Evolutionary conservation across 2,329 filamentous ascomycete species (phyloP).

Genomic region (Penicillium brevicompactum): DNA sequence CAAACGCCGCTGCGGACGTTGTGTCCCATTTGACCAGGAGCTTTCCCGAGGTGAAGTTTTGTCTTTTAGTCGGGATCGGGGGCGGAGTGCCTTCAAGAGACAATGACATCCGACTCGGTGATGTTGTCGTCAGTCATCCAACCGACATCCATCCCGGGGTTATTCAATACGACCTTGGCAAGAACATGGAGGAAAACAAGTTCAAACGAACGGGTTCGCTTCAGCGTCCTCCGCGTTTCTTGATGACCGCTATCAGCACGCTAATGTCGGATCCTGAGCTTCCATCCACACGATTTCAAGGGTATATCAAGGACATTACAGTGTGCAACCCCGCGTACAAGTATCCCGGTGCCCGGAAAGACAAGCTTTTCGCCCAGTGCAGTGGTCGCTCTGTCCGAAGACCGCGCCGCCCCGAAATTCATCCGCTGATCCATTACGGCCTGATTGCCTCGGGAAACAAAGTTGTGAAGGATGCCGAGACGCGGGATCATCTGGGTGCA

Average conservation of each 20-base stretch:
- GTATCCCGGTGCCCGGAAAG: constrained; percentile 17
- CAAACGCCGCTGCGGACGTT: constrained; percentile 8
- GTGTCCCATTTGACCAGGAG: constrained; percentile 12
- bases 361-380: constrained; percentile 14
- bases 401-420: constrained; percentile 2
- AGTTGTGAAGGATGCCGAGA: constrained; percentile 14
- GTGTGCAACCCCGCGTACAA: constrained; percentile 9
- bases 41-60: constrained; percentile 17
- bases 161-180: constrained; percentile 26
- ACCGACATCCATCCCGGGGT: constrained; percentile 21
- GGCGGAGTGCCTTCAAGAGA: constrained; percentile 21
- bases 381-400: background rate
- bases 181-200: constrained; percentile 11
- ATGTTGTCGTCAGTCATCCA: constrained; percentile 27
- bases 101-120: constrained; percentile 30
- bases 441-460: constrained; percentile 31
- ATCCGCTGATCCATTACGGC: constrained; percentile 28
- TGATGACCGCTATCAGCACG: constrained; percentile 19
- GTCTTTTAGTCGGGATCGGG: constrained; percentile 29
- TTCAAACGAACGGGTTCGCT: constrained; percentile 17
- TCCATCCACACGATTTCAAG: constrained; percentile 13
- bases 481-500: constrained; percentile 9
- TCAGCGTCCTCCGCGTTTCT: constrained; percentile 19
- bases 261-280: constrained; percentile 7
- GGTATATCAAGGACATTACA: constrained; percentile 3